Conservation (phyloP, 2,329 filamentous ascomycete genomes). For the Epichloe sylvatica region DNA sequence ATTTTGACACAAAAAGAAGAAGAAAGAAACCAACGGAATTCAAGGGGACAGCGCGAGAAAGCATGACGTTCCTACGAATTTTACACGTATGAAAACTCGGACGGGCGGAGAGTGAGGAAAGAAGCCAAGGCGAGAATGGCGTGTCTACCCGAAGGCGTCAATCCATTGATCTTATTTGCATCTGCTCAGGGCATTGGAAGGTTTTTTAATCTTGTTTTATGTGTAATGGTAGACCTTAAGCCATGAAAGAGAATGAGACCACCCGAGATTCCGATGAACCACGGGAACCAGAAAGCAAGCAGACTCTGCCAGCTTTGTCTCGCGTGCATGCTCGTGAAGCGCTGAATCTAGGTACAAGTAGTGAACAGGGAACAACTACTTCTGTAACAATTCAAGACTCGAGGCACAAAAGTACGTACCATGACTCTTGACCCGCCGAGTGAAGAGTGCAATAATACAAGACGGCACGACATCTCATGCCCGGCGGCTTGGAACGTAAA, state of each 20-base stretch:
- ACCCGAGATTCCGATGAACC: slow-evolving; percentile 19
- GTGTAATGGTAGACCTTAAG: slow-evolving; percentile 23
- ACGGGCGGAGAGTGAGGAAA: slow-evolving; percentile 4
- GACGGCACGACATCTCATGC: no score
- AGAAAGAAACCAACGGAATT: background rate
- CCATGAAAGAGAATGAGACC: slow-evolving; percentile 24
- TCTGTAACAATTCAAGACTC: no score
- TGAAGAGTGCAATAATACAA: no score
- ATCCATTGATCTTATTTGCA: slow-evolving; percentile 29
- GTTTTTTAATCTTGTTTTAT: slow-evolving; percentile 23
- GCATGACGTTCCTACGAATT: background rate
- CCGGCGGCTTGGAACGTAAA: no score
- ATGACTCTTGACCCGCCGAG: no score
- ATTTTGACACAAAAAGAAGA: slow-evolving; percentile 8
- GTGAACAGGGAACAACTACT: no score
- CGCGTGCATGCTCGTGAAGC: no score
- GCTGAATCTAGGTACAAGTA: no score
- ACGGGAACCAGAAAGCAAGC: background rate
- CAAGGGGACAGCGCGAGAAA: background rate
- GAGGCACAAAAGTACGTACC: no score
- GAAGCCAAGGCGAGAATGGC: slow-evolving; percentile 16
- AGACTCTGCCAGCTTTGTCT: no score
- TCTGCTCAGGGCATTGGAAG: slow-evolving; percentile 24
- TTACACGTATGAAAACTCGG: background rate
- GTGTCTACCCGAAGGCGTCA: slow-evolving; percentile 25